Evolutionary conservation across 345 rosid species (phyloP).

Genomic region (Litchi chinensis): DNA sequence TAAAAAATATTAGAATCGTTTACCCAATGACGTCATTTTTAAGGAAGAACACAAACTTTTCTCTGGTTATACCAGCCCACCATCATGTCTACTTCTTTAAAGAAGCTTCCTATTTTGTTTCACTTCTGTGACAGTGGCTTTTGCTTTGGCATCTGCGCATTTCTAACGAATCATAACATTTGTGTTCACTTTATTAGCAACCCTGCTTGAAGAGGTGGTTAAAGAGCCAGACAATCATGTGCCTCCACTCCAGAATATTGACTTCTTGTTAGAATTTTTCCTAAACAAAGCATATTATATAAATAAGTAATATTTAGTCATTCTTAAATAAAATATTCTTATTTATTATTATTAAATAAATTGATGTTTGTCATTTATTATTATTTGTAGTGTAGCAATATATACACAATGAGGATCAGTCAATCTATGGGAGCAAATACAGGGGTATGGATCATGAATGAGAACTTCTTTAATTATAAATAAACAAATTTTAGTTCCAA

Average conservation of each 20-base stretch:
- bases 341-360: too few relatives aligned
- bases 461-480: too few relatives aligned
- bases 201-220: constrained; percentile 35
- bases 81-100: neutral
- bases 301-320: too few relatives aligned
- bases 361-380: too few relatives aligned
- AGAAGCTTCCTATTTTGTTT: neutral
- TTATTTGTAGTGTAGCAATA: too few relatives aligned
- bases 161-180: constrained; percentile 46
- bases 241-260: constrained; percentile 41
- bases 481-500: too few relatives aligned
- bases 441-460: too few relatives aligned
- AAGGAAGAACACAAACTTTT: constrained; percentile 7
- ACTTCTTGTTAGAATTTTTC: constrained; percentile 26
- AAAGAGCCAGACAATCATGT: constrained; percentile 47
- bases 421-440: too few relatives aligned
- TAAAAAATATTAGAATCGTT: neutral
- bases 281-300: too few relatives aligned
- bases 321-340: too few relatives aligned
- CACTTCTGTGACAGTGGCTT: constrained; percentile 52
- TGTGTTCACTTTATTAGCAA: constrained; percentile 35
- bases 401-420: too few relatives aligned
- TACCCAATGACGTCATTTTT: constrained; percentile 19
- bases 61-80: constrained; percentile 19
- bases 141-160: constrained; percentile 43